Conservation (phyloP, 2,329 filamentous ascomycete species). For the Claviceps maximensis region DNA sequence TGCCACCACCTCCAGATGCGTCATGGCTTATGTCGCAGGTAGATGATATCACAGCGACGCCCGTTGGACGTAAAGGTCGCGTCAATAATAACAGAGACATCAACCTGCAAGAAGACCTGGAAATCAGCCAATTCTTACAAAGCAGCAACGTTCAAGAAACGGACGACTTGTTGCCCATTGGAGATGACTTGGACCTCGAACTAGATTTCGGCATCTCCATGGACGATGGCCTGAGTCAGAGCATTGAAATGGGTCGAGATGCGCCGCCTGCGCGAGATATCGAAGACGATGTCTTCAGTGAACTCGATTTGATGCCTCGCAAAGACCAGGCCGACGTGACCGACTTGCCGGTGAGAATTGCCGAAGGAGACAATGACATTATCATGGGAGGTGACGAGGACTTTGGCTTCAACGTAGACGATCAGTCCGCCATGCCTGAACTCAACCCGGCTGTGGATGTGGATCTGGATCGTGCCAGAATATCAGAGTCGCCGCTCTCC, state of each 20-base stretch:
- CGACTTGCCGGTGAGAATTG: constrained; percentile 44
- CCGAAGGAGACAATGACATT: constrained; percentile 51
- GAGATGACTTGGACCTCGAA: constrained; percentile 58
- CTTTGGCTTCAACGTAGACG: constrained; percentile 49
- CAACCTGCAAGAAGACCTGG: constrained; percentile 55
- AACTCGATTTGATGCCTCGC: constrained; percentile 44
- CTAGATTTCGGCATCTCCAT: constrained; percentile 64
- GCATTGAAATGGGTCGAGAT: constrained; percentile 83
- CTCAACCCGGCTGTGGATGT: constrained; percentile 31
- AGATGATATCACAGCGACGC: constrained; percentile 43
- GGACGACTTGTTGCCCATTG: constrained; percentile 42
- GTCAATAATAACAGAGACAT: constrained; percentile 50
- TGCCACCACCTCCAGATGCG: constrained; percentile 76
- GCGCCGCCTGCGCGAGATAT: constrained; percentile 54
- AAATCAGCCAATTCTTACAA: constrained; percentile 70
- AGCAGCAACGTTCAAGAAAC: constrained; percentile 48
- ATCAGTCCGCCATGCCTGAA: constrained; percentile 44
- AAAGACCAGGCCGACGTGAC: constrained; percentile 44
- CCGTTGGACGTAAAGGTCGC: constrained; percentile 43
- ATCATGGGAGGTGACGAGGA: constrained; percentile 47
- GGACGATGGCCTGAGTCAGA: constrained; percentile 51
- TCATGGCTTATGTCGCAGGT: constrained; percentile 70
- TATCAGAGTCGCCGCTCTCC: constrained; percentile 57
- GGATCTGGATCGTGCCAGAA: constrained; percentile 42
- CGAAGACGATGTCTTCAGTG: constrained; percentile 58